Evolutionary conservation across 106 monocot species (phyloP), one percentile per base, ranked within the genome.

Genomic region (Allium sativum): DNA sequence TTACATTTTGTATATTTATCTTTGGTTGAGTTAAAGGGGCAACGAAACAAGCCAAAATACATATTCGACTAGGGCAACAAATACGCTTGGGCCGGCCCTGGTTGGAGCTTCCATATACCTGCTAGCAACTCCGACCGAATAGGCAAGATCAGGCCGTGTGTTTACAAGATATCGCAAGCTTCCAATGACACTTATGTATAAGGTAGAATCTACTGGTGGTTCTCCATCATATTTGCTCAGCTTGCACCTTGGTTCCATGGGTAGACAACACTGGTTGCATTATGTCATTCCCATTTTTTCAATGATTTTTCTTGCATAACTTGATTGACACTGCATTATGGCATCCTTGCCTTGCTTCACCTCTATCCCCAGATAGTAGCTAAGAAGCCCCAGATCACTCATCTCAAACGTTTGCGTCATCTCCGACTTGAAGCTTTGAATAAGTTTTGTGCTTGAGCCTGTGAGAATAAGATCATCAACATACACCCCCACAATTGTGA

Each of bases 321-420:
- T 22, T 10, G 3, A 3, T 12, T 53, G 40, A 16, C 15, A 52
- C 1, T 53, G 21, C 0, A 31, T 8, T 14, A 66, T 66, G 0
- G 58, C 18, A n/a, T 21, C 44, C 31, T 6, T 9, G 5, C 2
- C 5, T 13, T 76, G 76, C 0, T 10, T 7, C 4, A 81, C 76
- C 42, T 81, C 66, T 7, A 81, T 45, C 5, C 65, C 65, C 9
- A 71, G 65, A 21, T 56, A 76, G 40, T 64, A 76, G n/a, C 7
- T 45, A 6, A 52, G 9, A 0, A 53, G 22, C 0, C n/a, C 48
- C 10, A 10, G 15, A 48, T 48, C 15, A 12, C 12, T 48, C 48
- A 48, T 48, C 15, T 48, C 48, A 42, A 53, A 66, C 66, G 19
- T 41, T 9, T 22, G 12, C 21, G 12, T 22, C 66, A 66, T 66